Evolutionary conservation across 345 rosid genomes (phyloP), one percentile per base, ranked within the genome.

Genomic region (Excoecaria agallocha): DNA sequence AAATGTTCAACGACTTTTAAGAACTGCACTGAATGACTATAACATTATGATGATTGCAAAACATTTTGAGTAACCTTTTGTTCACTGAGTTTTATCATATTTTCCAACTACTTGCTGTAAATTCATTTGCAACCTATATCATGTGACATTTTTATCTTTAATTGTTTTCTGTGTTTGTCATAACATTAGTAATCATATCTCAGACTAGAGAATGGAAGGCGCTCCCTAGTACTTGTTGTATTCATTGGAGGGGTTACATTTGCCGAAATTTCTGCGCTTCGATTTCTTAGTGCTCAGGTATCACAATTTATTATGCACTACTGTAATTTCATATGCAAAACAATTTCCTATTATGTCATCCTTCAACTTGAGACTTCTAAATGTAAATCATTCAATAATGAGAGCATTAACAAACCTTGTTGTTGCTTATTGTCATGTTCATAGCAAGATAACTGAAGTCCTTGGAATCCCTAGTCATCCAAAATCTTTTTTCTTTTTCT

Each of bases 271-370:
- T 85, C 96, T 66, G 97, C 98, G 77, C 82, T 94, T n/a, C 89
- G 98, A 71, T 94, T 80, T 82, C 97, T 94, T 52, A 87, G 91
- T 82, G 89, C 97, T 56, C 95, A 89, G 97, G 98, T 94, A 82
- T 59, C 10, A 25, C 15, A 17, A 62, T 55, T 55, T 55, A n/a
- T 19, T 9, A 9, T 41, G 25, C 50, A 8, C 4, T 66, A n/a
- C 24, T 66, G 22, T 43, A 12, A 10, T 45, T 61, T 5, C 15
- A 35, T 61, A 12, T 12, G 3, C 41, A 15, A 61, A 61, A 61
- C 1, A 37, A 10, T 45, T 30, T 10, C 20, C 52, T 24, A 22
- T 43, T 24, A 9, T 38, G 24, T 8, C 50, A 3, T 43, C 0
- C 11, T 15, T 55, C 59, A 55, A 43, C 38, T 64, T 9, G 50